A percentile compares a stretch with the other conserved stretches of the same genome.
phyloP scores from a whole-genome alignment of 2,329 filamentous ascomycete genomes.

The Colletotrichum higginsianum region DNA sequence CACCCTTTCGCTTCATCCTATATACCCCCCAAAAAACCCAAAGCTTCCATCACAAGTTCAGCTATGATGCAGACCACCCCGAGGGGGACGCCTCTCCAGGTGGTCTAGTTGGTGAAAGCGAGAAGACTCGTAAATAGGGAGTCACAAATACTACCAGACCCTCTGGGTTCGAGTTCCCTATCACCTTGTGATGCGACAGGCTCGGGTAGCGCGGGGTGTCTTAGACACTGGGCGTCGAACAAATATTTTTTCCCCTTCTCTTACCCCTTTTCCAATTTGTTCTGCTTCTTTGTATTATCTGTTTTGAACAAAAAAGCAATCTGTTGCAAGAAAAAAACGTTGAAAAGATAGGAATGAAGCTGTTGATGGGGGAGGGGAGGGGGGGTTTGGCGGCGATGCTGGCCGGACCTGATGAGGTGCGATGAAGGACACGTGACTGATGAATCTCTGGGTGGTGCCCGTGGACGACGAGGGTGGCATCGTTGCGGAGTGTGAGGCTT shows the following conservation, averaged over 20 bases:
- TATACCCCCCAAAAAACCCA: background rate
- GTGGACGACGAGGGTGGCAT: no score
- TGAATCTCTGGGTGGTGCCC: no score
- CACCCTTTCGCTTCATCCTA: background rate
- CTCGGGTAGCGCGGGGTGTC: slow-evolving; percentile 12
- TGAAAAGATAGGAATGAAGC: no score
- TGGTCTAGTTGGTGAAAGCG: slow-evolving; percentile 27
- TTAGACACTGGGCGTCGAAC: slow-evolving; percentile 3
- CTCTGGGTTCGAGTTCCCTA: slow-evolving; percentile 23
- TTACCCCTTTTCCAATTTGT: no score
- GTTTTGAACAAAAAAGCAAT: no score
- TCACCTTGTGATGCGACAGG: slow-evolving; percentile 17
- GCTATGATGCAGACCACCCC: background rate
- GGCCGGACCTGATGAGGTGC: no score
- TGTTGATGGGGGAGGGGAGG: no score
- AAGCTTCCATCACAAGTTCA: slow-evolving; percentile 18
- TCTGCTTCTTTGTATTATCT: no score
- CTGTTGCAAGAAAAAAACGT: no score
- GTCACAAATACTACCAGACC: slow-evolving; percentile 17
- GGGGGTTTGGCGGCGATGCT: no score
- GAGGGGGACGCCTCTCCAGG: background rate
- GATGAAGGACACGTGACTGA: no score
- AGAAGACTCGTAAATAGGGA: background rate
- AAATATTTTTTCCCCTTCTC: background rate
- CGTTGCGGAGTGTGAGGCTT: no score